A percentile compares a stretch with the other conserved stretches of the same genome.
These are phyloP conservation scores for Fragaria nilgerrensis DNA, from an alignment of 306 rosid genomes.

Conservation along the genomic window DNA sequence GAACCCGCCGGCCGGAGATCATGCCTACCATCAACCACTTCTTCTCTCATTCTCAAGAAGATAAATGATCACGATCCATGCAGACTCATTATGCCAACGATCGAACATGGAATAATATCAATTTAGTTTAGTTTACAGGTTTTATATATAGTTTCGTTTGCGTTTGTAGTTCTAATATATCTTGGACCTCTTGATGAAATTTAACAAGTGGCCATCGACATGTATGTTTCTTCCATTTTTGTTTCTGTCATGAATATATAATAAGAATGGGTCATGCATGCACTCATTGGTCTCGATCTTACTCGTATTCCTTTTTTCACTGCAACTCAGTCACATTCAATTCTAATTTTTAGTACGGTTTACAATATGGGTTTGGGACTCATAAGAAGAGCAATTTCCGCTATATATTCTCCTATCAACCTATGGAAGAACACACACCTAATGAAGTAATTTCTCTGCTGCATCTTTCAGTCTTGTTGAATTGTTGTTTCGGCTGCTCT, in stretches of 20 bases:
- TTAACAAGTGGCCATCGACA: too few species aligned
- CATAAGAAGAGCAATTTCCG: too few species aligned
- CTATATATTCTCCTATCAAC: too few species aligned
- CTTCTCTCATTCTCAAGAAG: constrained; percentile 52
- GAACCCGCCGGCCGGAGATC: constrained; percentile 73
- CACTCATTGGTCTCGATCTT: background rate
- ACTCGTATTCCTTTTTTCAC: too few species aligned
- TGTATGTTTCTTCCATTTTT: background rate
- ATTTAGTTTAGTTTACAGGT: background rate
- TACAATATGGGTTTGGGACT: too few species aligned
- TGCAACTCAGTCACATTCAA: too few species aligned
- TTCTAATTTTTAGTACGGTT: too few species aligned
- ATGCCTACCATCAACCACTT: constrained; percentile 78
- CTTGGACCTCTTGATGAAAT: background rate
- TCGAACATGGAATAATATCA: background rate
- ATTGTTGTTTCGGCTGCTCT: too few species aligned
- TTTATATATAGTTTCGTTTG: background rate
- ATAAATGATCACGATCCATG: constrained; percentile 27
- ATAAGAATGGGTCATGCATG: background rate
- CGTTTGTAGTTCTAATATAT: background rate
- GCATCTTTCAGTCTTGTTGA: too few species aligned
- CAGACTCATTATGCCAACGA: background rate
- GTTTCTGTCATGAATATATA: background rate
- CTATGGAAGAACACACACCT: too few species aligned
- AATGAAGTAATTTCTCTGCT: too few species aligned